phyloP scores from a whole-genome alignment of 805 yeast genomes.

The Saccharomycopsis oosterbeekiorum region DNA sequence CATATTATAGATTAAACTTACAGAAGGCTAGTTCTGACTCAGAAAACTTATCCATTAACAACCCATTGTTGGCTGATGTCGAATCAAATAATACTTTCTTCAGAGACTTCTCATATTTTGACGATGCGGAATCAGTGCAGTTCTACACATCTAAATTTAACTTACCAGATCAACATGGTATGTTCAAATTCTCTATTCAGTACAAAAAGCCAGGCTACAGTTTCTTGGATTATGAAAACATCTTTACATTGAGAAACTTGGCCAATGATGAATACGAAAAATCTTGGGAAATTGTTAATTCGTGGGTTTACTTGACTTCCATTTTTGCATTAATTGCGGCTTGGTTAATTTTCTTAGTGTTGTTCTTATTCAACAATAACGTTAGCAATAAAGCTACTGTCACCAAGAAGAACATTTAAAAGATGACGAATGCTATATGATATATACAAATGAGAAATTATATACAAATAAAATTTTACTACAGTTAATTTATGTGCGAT shows the following conservation, averaged over 20 bases:
- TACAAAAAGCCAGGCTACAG: slow-evolving; percentile 72
- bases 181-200: slow-evolving; percentile 75
- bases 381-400: slow-evolving; percentile 6
- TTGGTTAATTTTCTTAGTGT: slow-evolving; percentile 69
- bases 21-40: slow-evolving; percentile 27
- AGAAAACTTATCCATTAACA: slow-evolving; percentile 10
- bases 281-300: slow-evolving; percentile 85
- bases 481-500: background rate
- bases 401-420: slow-evolving; percentile 8
- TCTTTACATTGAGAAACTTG: slow-evolving; percentile 81
- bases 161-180: slow-evolving; percentile 94
- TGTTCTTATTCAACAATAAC: slow-evolving; percentile 30
- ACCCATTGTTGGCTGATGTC: background rate
- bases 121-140: background rate
- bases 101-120: background rate
- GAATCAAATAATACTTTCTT: slow-evolving; percentile 14
- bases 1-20: slow-evolving; percentile 77
- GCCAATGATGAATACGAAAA: slow-evolving; percentile 94
- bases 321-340: slow-evolving; percentile 58
- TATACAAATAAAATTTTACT: background rate
- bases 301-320: slow-evolving; percentile 82
- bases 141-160: slow-evolving; percentile 36
- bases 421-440: background rate
- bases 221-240: slow-evolving; percentile 52
- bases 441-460: background rate